Base-by-base conservation (phyloP, 2,329 filamentous ascomycete genomes). In the Penicillium sp. region DNA sequence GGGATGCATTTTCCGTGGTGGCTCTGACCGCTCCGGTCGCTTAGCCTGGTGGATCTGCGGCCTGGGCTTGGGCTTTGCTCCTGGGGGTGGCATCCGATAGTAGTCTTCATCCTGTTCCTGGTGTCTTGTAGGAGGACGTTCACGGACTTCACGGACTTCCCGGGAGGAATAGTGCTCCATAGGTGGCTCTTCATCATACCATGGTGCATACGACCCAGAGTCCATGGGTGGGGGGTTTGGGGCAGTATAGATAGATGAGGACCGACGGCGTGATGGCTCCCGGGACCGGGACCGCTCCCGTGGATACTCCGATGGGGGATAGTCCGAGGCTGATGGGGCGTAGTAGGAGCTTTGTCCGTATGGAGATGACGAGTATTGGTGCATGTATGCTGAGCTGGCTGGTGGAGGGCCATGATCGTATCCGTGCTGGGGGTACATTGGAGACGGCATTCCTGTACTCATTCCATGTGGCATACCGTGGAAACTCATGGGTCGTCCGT, bases 71-170 rank as follows among this genome's bases (percentile, higher is more conserved):
- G 65, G 57, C 49, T 64, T 71, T 27, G 60, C 53, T 55, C n/a
- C 36, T 16, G 76, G 75, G 6, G 74, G 76, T 44, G 75, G 75
- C 74, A 78, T 77, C 50, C 65, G 72, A 58, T 76, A 75, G 51
- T 68, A 76, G 46, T 78, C 76, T 54, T 78, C 76, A 43, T 75
- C 74, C 16, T 65, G 68, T 11, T 70, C 68, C 47, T 66, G 68
- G 33, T 61, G 63, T 45, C 66, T 68, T 54, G 68, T 64, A n/a
- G 71, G 62, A 33, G 65, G 65, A 23, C 72, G 69, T 4, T 66
- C 64, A 38, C 71, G 70, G 29, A 60, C 39, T 40, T 74, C 68
- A 34, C 71, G 70, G 29, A 60, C 39, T 40, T 74, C 68, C 41
- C 68, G 69, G 31, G 70, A 68, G 41, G 66, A 52, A 48, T 61